Percentiles rank a stretch among this genome's conserved stretches.
phyloP scores from a whole-genome alignment of 2,329 filamentous ascomycete species.

The Cercospora zeae-maydis region DNA sequence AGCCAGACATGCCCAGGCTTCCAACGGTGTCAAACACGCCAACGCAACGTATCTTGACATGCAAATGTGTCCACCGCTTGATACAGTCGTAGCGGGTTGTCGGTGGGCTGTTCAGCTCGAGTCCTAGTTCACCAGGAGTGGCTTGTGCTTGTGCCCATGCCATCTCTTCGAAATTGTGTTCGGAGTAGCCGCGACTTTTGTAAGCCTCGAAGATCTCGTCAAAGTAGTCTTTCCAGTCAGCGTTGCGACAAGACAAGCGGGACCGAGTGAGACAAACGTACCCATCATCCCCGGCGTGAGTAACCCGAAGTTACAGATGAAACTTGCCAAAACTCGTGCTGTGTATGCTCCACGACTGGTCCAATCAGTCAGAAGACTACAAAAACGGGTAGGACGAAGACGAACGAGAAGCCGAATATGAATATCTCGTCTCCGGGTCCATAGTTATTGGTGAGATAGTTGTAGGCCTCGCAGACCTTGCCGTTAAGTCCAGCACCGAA shows the following conservation, averaged over 20 bases:
- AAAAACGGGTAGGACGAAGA: neutral
- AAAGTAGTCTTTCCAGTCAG: constrained; percentile 13
- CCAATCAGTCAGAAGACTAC: neutral
- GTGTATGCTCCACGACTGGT: constrained; percentile 29
- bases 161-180: constrained; percentile 20
- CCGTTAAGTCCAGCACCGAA: constrained; percentile 25
- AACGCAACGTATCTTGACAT: constrained; percentile 39
- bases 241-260: no score
- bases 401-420: constrained; percentile 33
- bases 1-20: constrained; percentile 24
- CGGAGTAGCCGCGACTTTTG: constrained; percentile 14
- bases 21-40: constrained; percentile 49
- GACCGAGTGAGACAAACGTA: neutral
- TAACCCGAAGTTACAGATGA: constrained; percentile 30
- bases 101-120: constrained; percentile 9
- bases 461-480: constrained; percentile 27
- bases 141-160: constrained; percentile 14
- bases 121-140: constrained; percentile 16
- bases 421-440: constrained; percentile 30
- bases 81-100: constrained; percentile 17
- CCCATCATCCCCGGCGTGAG: constrained; percentile 23
- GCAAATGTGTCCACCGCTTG: constrained; percentile 21
- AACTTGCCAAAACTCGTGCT: constrained; percentile 31
- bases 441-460: constrained; percentile 33
- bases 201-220: constrained; percentile 22